Base-by-base conservation (phyloP, 164 flowering plant species). In the Macadamia tetraphylla region DNA sequence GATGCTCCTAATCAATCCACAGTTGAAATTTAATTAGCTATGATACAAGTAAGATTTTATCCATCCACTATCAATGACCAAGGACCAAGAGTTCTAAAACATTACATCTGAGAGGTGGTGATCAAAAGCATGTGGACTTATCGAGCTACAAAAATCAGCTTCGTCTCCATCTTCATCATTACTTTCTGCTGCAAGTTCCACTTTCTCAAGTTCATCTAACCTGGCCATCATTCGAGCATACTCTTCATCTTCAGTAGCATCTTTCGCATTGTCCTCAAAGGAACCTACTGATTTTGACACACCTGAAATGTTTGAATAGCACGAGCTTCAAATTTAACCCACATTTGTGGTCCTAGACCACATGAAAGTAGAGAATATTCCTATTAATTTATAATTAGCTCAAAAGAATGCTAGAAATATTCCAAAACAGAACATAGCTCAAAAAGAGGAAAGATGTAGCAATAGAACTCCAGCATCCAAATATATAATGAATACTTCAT, bases 151-250 rank as follows among this genome's bases (percentile, higher is more conserved):
- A 42, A 44, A 62, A 59, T 61, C 46, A 42, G 63, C 67, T 12
- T 49, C 68, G 53, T 64, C 81, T 57, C 77, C 76, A 69, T 66
- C 77, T 56, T 69, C 75, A 35, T 71, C 18, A 0, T 10, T 53
- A 67, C 51, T 67, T 71, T 71, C 80, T 59, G 74, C 83, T n/a
- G 74, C 86, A 70, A 67, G 77, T 77, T 93, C 97, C 77, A 86
- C 89, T 77, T 69, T 77, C 79, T 91, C 97, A 65, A 88, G 95
- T 75, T 87, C 96, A 75, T 84, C 91, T 58, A 94, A 67, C 70
- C 83, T 81, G 55, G 90, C 49, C 86, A 86, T 80, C 2, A 86
- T 75, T 13, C 75, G 85, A 69, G 84, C 88, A 85, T 71, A 84
- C 71, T 87, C 88, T 62, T 84, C 91, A 73, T 85, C 94, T 62